These are phyloP conservation scores for Pichia heedii DNA, from an alignment of 805 yeast species.

Conservation along the genomic window DNA sequence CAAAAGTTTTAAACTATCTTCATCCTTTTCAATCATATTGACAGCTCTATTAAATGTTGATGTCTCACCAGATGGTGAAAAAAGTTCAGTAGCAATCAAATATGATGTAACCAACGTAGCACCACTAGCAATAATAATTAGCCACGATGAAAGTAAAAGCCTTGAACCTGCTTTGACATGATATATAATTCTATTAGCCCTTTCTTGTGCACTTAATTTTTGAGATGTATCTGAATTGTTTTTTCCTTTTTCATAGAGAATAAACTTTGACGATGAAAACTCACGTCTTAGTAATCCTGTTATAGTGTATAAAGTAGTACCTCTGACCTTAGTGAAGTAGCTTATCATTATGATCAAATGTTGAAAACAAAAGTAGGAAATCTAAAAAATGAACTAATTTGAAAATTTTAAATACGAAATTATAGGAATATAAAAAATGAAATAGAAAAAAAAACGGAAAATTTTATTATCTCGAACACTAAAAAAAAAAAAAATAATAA, in stretches of 20 bases:
- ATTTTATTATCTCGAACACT: too few relatives aligned
- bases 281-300: too few relatives aligned
- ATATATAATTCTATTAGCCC: conserved; percentile 29
- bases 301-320: too few relatives aligned
- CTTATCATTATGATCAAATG: too few relatives aligned
- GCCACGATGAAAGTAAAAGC: conserved; percentile 48
- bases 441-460: too few relatives aligned
- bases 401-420: too few relatives aligned
- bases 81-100: conserved; percentile 67
- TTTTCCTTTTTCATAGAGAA: conserved; percentile 1
- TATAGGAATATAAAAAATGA: too few relatives aligned
- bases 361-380: too few relatives aligned
- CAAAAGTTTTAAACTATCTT: conserved; percentile 46
- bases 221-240: conserved; percentile 1
- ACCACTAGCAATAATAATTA: conserved; percentile 63
- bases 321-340: too few relatives aligned
- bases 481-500: not conserved
- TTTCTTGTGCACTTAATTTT: conserved; percentile 8
- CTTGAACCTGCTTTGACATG: conserved; percentile 50
- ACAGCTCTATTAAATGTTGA: conserved; percentile 85
- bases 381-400: too few relatives aligned
- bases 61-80: conserved; percentile 87
- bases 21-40: conserved; percentile 60
- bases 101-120: conserved; percentile 62
- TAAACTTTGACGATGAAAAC: not conserved